Evolutionary conservation across 208 protist genomes (phyloP).

Genomic region (Acanthamoeba polyphaga): DNA sequence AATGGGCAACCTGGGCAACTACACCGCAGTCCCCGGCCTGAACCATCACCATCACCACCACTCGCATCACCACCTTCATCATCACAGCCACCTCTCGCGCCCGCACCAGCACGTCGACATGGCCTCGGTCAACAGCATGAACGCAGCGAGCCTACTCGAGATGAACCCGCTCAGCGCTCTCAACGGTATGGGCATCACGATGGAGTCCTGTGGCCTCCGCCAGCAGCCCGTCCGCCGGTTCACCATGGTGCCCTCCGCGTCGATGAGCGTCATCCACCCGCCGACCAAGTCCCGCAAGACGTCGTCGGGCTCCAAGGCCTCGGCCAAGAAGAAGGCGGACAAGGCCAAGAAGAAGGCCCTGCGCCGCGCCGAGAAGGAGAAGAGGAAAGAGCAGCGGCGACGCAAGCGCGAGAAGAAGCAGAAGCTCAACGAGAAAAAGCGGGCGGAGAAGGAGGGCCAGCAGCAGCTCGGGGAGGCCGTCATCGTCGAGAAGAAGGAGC

Average conservation of each 20-base stretch:
- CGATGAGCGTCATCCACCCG: not conserved
- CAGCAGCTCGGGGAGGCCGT: not conserved
- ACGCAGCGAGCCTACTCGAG: not conserved
- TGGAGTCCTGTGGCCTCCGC: not conserved
- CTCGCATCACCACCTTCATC: not conserved
- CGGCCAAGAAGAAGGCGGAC: not conserved
- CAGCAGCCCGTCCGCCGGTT: not conserved
- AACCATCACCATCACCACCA: not conserved
- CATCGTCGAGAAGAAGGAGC: not conserved
- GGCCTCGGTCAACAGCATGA: slow-evolving; percentile 13
- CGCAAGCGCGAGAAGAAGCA: slow-evolving; percentile 7
- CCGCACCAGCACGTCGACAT: not conserved
- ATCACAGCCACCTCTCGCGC: not conserved
- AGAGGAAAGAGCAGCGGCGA: not conserved
- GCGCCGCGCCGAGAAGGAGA: not conserved
- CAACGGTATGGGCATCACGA: not conserved
- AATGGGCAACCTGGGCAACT: slow-evolving; percentile 27
- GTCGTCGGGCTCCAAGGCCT: not conserved
- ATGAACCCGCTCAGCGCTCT: not conserved
- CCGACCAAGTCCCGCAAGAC: not conserved
- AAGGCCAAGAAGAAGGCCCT: slow-evolving; percentile 7
- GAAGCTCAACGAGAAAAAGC: not conserved
- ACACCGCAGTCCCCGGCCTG: not conserved
- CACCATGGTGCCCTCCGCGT: not conserved
- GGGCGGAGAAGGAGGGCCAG: not conserved